Conservation (phyloP, 2,329 filamentous ascomycete genomes). For the Alternaria hordeiaustralica region DNA sequence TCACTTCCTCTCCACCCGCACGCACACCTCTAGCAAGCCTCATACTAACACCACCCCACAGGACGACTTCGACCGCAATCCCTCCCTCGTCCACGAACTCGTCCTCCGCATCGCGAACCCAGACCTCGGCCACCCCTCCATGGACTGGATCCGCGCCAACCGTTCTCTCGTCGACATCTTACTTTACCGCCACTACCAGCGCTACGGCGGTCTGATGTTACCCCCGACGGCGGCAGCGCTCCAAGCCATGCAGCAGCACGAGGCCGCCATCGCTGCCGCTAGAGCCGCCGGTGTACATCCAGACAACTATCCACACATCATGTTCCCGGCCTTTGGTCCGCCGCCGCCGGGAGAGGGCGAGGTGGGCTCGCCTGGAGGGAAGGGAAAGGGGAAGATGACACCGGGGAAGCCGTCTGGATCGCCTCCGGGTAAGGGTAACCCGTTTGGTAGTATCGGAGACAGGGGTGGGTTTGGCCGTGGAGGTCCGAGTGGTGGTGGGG, state of each 20-base stretch:
- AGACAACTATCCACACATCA: not conserved
- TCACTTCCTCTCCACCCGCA: not conserved
- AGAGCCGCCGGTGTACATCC: not conserved
- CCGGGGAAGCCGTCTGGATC: not conserved
- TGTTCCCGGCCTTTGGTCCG: not conserved
- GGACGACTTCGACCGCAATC: conserved; percentile 9
- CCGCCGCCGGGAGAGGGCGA: not conserved
- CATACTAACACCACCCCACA: not conserved
- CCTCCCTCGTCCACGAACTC: conserved; percentile 7
- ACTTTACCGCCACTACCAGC: conserved; percentile 9
- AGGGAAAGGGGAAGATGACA: not conserved
- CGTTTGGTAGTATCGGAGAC: not conserved
- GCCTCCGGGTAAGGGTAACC: not conserved
- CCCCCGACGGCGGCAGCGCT: conserved; percentile 1
- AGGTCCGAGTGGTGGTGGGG: not conserved
- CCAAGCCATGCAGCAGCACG: not conserved
- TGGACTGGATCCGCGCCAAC: conserved; percentile 7
- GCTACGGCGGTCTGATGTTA: conserved; percentile 13
- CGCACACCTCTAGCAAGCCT: not conserved
- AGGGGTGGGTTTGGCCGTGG: not conserved
- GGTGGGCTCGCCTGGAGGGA: not conserved
- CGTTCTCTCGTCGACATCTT: conserved; percentile 11
- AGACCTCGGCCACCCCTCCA: conserved; percentile 1
- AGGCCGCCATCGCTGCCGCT: not conserved
- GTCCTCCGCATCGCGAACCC: conserved; percentile 5